Conservation (phyloP, 1,139 yeast genomes). For the Wickerhamomyces sp. region DNA sequence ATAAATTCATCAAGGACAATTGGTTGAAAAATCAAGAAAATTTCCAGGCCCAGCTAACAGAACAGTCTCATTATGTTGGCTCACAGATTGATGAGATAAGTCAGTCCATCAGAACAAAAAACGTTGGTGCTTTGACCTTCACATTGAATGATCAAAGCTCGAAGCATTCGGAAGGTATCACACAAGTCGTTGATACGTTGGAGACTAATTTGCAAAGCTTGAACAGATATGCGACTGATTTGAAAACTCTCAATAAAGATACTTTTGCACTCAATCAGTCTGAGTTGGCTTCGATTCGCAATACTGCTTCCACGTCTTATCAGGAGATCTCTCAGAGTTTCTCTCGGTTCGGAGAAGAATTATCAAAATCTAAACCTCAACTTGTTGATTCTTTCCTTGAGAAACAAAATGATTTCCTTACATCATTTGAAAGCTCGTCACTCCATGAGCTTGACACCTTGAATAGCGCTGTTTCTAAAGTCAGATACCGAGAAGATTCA, state of each 20-base stretch:
- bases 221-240: conserved; percentile 6
- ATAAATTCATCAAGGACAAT: conserved; percentile 9
- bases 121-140: background rate
- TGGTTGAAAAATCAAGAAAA: conserved; percentile 14
- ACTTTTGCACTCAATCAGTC: conserved; percentile 5
- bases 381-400: conserved; percentile 13
- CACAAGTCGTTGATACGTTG: conserved; percentile 2
- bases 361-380: conserved; percentile 13
- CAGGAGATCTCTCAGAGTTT: conserved; percentile 10
- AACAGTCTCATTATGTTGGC: conserved; percentile 3
- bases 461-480: conserved; percentile 4
- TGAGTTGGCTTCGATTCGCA: conserved; percentile 3
- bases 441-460: conserved; percentile 4
- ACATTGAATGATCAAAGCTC: background rate
- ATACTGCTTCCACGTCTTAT: conserved; percentile 1
- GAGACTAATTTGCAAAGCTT: conserved; percentile 8
- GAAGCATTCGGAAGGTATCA: conserved; percentile 1
- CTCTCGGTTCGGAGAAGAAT: conserved; percentile 11
- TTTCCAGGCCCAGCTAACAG: conserved; percentile 7
- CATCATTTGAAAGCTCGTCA: conserved; percentile 7
- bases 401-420: conserved; percentile 10
- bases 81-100: background rate
- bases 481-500: conserved; percentile 10
- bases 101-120: background rate
- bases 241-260: conserved; percentile 12